A percentile compares a stretch with the other conserved stretches of the same genome.
Conservation (phyloP, 441 rosid species). For the Mallotus repandus region DNA sequence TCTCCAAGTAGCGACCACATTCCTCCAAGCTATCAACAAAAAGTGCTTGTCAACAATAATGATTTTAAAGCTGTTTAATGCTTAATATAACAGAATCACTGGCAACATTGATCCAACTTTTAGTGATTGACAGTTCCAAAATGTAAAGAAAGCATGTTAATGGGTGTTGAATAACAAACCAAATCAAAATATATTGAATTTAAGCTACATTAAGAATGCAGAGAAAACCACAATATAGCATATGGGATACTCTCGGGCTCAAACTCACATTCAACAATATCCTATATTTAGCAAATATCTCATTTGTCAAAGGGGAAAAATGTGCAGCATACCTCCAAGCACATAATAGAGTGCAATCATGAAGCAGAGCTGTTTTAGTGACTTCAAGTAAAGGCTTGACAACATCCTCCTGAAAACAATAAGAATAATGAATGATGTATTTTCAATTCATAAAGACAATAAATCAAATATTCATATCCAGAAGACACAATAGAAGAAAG, state of each 20-base stretch:
- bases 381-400: constrained; percentile 92
- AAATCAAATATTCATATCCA: not conserved
- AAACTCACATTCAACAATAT: not conserved
- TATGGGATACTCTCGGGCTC: not conserved
- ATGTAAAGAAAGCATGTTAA: not conserved
- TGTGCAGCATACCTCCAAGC: constrained; percentile 67
- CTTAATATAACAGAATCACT: not conserved
- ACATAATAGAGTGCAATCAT: constrained; percentile 89
- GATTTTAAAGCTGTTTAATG: not conserved
- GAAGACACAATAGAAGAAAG: not conserved
- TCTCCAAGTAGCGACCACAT: constrained; percentile 97
- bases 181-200: not conserved
- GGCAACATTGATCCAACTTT: constrained; percentile 12
- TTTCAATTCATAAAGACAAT: constrained; percentile 3
- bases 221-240: not conserved
- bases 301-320: not conserved
- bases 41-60: constrained; percentile 15
- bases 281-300: not conserved
- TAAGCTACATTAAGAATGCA: not conserved
- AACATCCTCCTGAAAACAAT: constrained; percentile 66
- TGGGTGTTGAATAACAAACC: not conserved
- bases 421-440: constrained; percentile 20
- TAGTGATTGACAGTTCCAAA: not conserved
- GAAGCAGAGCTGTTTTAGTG: constrained; percentile 84
- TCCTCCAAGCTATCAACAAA: constrained; percentile 71